Evolutionary conservation across 2,329 filamentous ascomycete species (phyloP), one percentile per base, ranked within the genome.

Genomic region (Aspergillus sp.): DNA sequence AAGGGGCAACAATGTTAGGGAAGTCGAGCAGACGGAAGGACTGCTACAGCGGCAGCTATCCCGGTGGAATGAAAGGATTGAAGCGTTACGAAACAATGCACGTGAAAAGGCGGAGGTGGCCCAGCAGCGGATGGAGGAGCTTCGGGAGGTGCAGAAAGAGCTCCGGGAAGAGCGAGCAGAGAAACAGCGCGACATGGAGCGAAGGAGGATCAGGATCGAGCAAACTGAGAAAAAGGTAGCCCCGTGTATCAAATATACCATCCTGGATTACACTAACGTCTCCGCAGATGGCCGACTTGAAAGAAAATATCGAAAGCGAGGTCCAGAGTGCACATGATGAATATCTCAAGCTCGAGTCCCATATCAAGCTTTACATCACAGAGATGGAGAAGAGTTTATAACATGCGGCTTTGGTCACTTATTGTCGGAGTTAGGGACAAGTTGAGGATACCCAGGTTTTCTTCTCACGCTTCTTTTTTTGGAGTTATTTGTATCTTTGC

Each of bases 171-270:
- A 99, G 80, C 83, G 93, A 61, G 85, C 84, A 1, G 91, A 95
- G 54, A 96, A 96, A 77, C 88, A 89, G 34, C 88, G 91, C 57
- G 93, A 98, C 70, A 96, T 98, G 78, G 95, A 99, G 80, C 87
- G 89, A 70, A 83, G 93, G 67, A 86, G 90, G 65, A 91, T 97
- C n/a, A 83, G 93, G 59, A 98, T 99, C 62, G 95, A 99, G 77
- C 92, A 97, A 79, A 96, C 91, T 8, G 93, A 98, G 83, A 98
- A 98, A 80, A 98, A 98, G 90, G 92, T 92, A 80, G 66, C 4
- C 17, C 9, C 39, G 13, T 6, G 8, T 7, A 6, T 44, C 4
- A 9, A 50, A 9, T 0, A 4, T 7, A 18, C 17, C 2, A 15
- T 30, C 17, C 9, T 36, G 12, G 36, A 43, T n/a, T 15, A 36